These are phyloP conservation scores for Aphanomyces cochlioides DNA, from an alignment of 352 stramenopile genomes.

Conservation along the genomic window DNA sequence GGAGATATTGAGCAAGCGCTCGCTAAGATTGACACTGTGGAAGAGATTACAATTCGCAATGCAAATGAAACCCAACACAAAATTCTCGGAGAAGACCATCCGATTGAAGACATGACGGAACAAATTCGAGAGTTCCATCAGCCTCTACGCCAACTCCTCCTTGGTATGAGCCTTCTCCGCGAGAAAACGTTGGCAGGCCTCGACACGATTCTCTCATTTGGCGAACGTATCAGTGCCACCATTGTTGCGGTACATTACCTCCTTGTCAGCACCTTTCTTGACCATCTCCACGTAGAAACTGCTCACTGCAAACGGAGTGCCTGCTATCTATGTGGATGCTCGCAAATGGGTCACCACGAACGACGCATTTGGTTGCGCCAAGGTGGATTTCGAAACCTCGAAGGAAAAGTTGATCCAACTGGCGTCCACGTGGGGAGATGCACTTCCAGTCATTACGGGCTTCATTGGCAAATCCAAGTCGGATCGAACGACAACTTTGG, in stretches of 20 bases:
- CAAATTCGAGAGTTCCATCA: slow-evolving; percentile 62
- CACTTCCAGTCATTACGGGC: slow-evolving; percentile 68
- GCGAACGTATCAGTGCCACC: slow-evolving; percentile 66
- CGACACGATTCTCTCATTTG: slow-evolving; percentile 75
- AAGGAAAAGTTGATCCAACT: slow-evolving; percentile 60
- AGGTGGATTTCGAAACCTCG: slow-evolving; percentile 72
- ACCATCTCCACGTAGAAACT: slow-evolving; percentile 1
- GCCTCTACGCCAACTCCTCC: slow-evolving; percentile 68
- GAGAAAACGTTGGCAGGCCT: slow-evolving; percentile 65
- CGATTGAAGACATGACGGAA: slow-evolving; percentile 51
- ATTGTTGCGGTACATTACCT: slow-evolving; percentile 52
- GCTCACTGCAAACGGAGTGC: slow-evolving; percentile 53
- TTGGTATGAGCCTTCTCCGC: slow-evolving; percentile 68
- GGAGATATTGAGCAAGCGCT: slow-evolving; percentile 49
- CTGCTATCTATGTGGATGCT: slow-evolving; percentile 63
- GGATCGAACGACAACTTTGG: slow-evolving; percentile 73
- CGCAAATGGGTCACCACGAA: slow-evolving; percentile 74
- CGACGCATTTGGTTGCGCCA: slow-evolving; percentile 63
- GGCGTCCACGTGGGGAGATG: slow-evolving; percentile 40
- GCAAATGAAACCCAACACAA: slow-evolving; percentile 60
- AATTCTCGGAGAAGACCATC: slow-evolving; percentile 29
- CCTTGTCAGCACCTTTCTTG: background rate
- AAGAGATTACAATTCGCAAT: slow-evolving; percentile 57
- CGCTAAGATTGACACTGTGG: slow-evolving; percentile 53
- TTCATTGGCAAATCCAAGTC: slow-evolving; percentile 62